Conservation (phyloP, 1,284 basidiomycete species). For the Trichosporon faecale region DNA sequence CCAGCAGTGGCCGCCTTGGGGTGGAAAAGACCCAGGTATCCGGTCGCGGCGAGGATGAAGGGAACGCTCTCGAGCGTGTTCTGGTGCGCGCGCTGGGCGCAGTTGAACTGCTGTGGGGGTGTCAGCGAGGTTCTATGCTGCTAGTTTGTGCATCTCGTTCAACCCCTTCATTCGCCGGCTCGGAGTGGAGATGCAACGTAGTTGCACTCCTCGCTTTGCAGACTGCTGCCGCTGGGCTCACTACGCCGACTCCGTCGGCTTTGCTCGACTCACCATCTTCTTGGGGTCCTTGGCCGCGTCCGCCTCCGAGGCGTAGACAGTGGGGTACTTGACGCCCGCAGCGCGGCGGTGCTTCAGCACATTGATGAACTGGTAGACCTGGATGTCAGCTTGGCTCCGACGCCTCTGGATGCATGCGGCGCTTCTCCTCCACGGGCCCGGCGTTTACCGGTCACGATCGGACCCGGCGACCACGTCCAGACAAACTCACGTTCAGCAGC, state of each 20-base stretch:
- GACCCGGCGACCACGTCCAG: neutral
- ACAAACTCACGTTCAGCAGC: conserved; percentile 35
- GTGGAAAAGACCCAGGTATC: conserved; percentile 42
- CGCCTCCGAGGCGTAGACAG: conserved; percentile 39
- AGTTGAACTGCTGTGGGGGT: conserved; percentile 38
- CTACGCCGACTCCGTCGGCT: conserved; percentile 31
- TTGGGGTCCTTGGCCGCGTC: conserved; percentile 42
- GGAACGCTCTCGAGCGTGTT: conserved; percentile 47
- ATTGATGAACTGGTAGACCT: conserved; percentile 36
- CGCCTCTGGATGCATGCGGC: too few relatives aligned
- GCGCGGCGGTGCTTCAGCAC: conserved; percentile 28
- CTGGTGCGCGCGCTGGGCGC: conserved; percentile 42
- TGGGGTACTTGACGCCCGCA: conserved; percentile 38
- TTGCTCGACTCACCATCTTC: conserved; percentile 35
- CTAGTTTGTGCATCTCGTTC: too few relatives aligned
- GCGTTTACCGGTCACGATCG: too few relatives aligned
- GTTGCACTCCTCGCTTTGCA: conserved; percentile 21
- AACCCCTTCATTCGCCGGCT: too few relatives aligned
- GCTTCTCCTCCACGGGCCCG: too few relatives aligned
- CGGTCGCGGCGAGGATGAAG: conserved; percentile 30
- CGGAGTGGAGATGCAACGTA: too few relatives aligned
- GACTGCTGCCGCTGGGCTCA: conserved; percentile 6
- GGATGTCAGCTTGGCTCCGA: neutral
- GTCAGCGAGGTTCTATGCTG: neutral
- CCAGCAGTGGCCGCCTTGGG: conserved; percentile 34